Percentiles rank a stretch among this genome's conserved stretches.
These are phyloP conservation scores for Pythium aquatile DNA, from an alignment of 352 stramenopile species.

Conservation along the genomic window DNA sequence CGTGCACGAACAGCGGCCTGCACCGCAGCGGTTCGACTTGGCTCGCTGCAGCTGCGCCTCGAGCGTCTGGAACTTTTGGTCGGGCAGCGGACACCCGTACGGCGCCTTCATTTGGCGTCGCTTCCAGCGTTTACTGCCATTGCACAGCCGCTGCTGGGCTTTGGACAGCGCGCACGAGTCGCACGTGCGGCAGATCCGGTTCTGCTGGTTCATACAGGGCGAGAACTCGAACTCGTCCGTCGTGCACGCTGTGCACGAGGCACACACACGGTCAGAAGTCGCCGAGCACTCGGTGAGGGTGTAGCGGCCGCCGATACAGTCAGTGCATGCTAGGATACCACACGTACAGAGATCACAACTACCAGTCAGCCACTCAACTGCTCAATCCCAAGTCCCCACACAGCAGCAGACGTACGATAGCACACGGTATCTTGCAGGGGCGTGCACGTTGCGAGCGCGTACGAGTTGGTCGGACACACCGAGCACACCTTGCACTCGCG, in stretches of 20 bases:
- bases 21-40: constrained; percentile 74
- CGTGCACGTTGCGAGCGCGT: constrained; percentile 45
- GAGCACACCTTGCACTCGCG: constrained; percentile 55
- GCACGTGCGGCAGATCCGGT: constrained; percentile 72
- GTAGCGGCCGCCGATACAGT: constrained; percentile 57
- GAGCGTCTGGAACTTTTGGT: constrained; percentile 54
- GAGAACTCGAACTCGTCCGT: constrained; percentile 70
- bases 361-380: background rate
- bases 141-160: constrained; percentile 54
- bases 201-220: constrained; percentile 42
- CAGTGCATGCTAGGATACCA: constrained; percentile 49
- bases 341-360: background rate
- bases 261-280: constrained; percentile 57
- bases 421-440: constrained; percentile 57
- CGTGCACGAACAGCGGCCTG: constrained; percentile 67
- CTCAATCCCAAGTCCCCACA: background rate
- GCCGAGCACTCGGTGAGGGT: constrained; percentile 42
- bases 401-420: constrained; percentile 47
- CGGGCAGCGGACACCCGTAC: constrained; percentile 61
- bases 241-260: constrained; percentile 60
- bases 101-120: constrained; percentile 57
- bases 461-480: constrained; percentile 61
- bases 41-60: constrained; percentile 57
- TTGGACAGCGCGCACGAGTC: constrained; percentile 67
- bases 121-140: constrained; percentile 58